Base-by-base conservation (phyloP, 1,139 yeast species). In the Trichomonascaceae sp. region DNA sequence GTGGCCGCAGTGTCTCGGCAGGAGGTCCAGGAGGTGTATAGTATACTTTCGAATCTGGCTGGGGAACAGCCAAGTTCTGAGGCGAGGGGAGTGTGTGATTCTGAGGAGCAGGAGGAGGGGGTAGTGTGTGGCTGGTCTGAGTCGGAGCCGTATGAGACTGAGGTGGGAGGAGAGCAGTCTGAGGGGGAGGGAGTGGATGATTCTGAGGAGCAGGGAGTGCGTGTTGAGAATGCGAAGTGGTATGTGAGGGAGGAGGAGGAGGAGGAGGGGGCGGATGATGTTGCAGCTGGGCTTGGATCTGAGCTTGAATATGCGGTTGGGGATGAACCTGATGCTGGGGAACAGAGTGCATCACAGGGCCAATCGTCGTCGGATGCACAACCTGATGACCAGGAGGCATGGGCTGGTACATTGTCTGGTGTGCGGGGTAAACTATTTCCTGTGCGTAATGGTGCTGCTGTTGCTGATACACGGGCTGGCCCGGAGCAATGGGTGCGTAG, bases 391-490 rank as follows among this genome's bases (percentile, higher is more conserved):
- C 25, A 8, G 25, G n/a, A 20, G 25, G 25, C n/a, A 9, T 8
- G n/a, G 25, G 25, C n/a, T 20, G 25, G 8, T 9, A 20, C 9
- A 9, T 20, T 20, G 9, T n/a, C n/a, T 20, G 25, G n/a, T 8
- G 25, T n/a, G 8, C 25, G 8, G 8, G 25, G 9, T 20, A 9
- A 8, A 20, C 30, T n/a, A 22, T 14, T 3, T 30, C 28, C n/a
- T 32, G 36, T 14, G 32, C 25, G n/a, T 14, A 29, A 33, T 30
- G 43, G 23, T 27, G 31, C 13, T 17, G 31, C 33, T 28, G 27
- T 16, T 13, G 33, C 28, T 29, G 34, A 26, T 27, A 35, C 26
- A 26, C 39, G 26, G 26, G 37, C 17, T 28, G 38, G 33, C 22
- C 28, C 17, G 13, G 34, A 28, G 4, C 28, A 14, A 17, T 32